These are phyloP conservation scores for Ophiostoma himal-ulmi DNA, from an alignment of 2,329 filamentous ascomycete genomes.

Conservation along the genomic window DNA sequence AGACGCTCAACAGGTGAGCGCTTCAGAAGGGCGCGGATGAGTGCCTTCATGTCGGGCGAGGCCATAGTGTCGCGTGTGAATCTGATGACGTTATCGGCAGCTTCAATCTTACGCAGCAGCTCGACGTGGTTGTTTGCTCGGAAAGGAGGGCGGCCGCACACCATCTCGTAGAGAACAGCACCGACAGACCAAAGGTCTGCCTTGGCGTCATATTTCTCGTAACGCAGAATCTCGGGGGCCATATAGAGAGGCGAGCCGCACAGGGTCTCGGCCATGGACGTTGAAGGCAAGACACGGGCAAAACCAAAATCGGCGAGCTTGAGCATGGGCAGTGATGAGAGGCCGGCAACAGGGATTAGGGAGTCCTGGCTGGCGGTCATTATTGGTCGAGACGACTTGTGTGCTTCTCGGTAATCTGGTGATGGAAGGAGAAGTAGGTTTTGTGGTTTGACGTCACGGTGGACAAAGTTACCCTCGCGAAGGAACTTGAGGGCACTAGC, in stretches of 20 bases:
- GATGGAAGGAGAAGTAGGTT: conserved; percentile 88
- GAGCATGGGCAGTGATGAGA: conserved; percentile 84
- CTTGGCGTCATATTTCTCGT: conserved; percentile 95
- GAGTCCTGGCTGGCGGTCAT: conserved; percentile 74
- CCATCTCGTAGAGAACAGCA: conserved; percentile 93
- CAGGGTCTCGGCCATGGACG: conserved; percentile 88
- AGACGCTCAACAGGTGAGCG: conserved; percentile 78
- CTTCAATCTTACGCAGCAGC: conserved; percentile 84
- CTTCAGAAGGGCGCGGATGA: conserved; percentile 78
- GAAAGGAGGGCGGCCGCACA: conserved; percentile 84
- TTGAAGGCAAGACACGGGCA: conserved; percentile 81
- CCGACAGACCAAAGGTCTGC: conserved; percentile 97
- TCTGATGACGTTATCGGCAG: conserved; percentile 74
- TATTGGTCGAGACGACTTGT: conserved; percentile 60
- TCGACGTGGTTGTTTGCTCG: conserved; percentile 92
- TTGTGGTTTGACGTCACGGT: conserved; percentile 96
- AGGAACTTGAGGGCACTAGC: conserved; percentile 87
- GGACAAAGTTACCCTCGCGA: conserved; percentile 77
- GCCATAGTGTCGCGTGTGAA: conserved; percentile 70
- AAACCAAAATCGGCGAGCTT: conserved; percentile 99
- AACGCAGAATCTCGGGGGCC: conserved; percentile 94
- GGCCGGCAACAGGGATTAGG: conserved; percentile 70
- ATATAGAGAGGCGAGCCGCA: conserved; percentile 97
- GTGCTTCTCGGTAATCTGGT: conserved; percentile 59
- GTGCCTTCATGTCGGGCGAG: conserved; percentile 68